Conservation (phyloP, 2,329 filamentous ascomycete species). For the Diaporthe citri region DNA sequence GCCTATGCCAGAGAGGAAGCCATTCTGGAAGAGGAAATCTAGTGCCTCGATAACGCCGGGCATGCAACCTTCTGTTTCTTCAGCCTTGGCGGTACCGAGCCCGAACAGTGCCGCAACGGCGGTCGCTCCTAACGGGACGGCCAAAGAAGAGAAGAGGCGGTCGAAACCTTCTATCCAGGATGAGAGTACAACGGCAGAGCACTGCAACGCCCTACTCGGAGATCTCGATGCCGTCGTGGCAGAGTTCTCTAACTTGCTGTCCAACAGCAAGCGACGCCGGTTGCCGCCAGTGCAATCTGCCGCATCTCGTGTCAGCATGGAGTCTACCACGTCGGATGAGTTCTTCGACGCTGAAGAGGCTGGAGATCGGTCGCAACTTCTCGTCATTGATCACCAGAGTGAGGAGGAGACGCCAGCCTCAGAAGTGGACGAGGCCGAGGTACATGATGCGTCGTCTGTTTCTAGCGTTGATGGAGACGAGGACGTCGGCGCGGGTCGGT, state of each 20-base stretch:
- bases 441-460: constrained; percentile 72
- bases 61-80: constrained; percentile 54
- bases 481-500: constrained; percentile 55
- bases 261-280: constrained; percentile 83
- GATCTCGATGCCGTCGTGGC: constrained; percentile 87
- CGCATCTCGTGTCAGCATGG: constrained; percentile 74
- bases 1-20: constrained; percentile 68
- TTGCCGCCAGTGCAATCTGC: constrained; percentile 65
- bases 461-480: constrained; percentile 73
- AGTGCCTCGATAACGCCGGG: constrained; percentile 64
- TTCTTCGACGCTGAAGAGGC: constrained; percentile 93
- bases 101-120: constrained; percentile 51
- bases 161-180: constrained; percentile 58
- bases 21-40: constrained; percentile 94
- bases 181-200: constrained; percentile 80
- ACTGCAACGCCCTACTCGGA: constrained; percentile 84
- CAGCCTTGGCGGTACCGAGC: constrained; percentile 58
- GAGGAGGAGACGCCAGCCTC: constrained; percentile 73
- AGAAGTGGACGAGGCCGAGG: constrained; percentile 67
- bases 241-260: constrained; percentile 83
- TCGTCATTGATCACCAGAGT: constrained; percentile 79
- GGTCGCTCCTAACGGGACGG: constrained; percentile 21
- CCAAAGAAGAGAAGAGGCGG: constrained; percentile 51
- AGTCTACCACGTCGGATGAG: constrained; percentile 85
- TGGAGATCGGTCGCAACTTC: constrained; percentile 70